Evolutionary conservation across 306 rosid species (phyloP).

Genomic region (Glycyrrhiza uralensis): DNA sequence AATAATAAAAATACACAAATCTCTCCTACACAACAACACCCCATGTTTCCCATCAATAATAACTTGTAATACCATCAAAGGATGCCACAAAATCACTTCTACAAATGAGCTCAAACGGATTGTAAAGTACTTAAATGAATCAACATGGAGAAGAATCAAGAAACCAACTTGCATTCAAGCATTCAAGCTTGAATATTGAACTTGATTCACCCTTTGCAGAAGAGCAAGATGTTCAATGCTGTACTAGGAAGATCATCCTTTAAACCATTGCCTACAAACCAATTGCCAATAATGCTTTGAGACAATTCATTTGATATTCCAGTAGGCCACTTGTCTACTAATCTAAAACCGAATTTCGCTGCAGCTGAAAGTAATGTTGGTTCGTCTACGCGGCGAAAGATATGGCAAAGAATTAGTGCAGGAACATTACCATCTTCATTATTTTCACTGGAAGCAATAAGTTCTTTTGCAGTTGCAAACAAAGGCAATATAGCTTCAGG

Average conservation of each 20-base stretch:
- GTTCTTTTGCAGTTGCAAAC: slow-evolving; percentile 73
- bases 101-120: neutral
- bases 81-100: neutral
- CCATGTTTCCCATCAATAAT: no score
- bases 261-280: slow-evolving; percentile 56
- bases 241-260: slow-evolving; percentile 45
- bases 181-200: slow-evolving; percentile 3
- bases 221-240: slow-evolving; percentile 68
- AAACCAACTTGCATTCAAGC: slow-evolving; percentile 16
- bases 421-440: slow-evolving; percentile 28
- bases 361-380: slow-evolving; percentile 73
- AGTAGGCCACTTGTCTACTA: slow-evolving; percentile 64
- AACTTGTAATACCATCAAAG: neutral
- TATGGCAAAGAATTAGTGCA: slow-evolving; percentile 70
- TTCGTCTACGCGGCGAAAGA: slow-evolving; percentile 74
- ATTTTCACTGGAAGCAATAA: slow-evolving; percentile 43
- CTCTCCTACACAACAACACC: no score
- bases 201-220: slow-evolving; percentile 37
- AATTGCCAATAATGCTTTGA: slow-evolving; percentile 40
- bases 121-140: slow-evolving; percentile 11
- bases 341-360: slow-evolving; percentile 52
- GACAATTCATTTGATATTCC: slow-evolving; percentile 32
- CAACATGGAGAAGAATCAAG: slow-evolving; percentile 24
- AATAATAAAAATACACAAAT: neutral
- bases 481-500: slow-evolving; percentile 75